A percentile compares a stretch with the other conserved stretches of the same genome.
These are phyloP conservation scores for Clonostachys byssicola DNA, from an alignment of 2,329 filamentous ascomycete genomes.

Conservation along the genomic window DNA sequence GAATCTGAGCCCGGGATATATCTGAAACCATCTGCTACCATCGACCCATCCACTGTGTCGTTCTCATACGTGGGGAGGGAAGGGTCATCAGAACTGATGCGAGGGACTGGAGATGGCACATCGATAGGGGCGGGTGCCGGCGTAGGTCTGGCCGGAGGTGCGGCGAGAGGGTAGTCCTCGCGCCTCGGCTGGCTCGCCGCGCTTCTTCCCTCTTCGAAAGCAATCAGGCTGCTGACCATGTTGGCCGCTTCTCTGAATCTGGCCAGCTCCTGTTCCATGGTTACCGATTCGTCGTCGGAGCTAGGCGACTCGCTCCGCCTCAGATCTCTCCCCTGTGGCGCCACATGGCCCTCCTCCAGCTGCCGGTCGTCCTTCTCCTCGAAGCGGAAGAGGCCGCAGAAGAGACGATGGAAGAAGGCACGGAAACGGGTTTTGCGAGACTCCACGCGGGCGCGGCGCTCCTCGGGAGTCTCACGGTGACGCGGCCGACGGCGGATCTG, in stretches of 20 bases:
- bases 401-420: conserved; percentile 19
- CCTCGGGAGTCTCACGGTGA: conserved; percentile 12
- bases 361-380: conserved; percentile 20
- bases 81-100: conserved; percentile 16
- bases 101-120: background rate
- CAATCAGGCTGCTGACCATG: conserved; percentile 39
- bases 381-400: conserved; percentile 17
- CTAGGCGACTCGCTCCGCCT: conserved; percentile 3
- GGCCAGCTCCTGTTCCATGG: conserved; percentile 43
- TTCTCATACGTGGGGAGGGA: conserved; percentile 36
- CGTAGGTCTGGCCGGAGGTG: background rate
- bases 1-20: conserved; percentile 8
- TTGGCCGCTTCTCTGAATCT: conserved; percentile 39
- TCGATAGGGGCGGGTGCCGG: background rate
- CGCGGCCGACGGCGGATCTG: conserved; percentile 14
- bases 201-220: conserved; percentile 31
- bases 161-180: conserved; percentile 2
- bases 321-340: conserved; percentile 2
- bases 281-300: conserved; percentile 9
- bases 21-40: conserved; percentile 38
- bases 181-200: conserved; percentile 1
- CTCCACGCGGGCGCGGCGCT: conserved; percentile 16
- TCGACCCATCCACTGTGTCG: conserved; percentile 19
- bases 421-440: conserved; percentile 14
- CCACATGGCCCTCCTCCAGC: background rate